These are phyloP conservation scores for carrot (Daucus carota) DNA, from an alignment of 129 eudicot species.

Conservation along the genomic window DH1_v3.0 NC_030384.2:27321501-27322000, in stretches of 20 bases:
- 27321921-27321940: slow-evolving; percentile 7
- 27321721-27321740: not conserved
- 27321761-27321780: not conserved
- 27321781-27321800: not conserved
- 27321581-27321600: not conserved
- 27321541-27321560: not conserved
- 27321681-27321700: not conserved
- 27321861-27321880: too few species aligned
- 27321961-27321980: not conserved
- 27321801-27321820: not conserved
- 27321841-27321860: not conserved
- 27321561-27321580: not conserved
- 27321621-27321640: not conserved
- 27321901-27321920: not conserved
- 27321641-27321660: not conserved
- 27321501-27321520: too few species aligned
- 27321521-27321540: not conserved
- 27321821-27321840: not conserved
- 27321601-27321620: not conserved
- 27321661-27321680: not conserved
- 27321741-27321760: not conserved
- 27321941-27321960: slow-evolving; percentile 4
- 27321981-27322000: not conserved
- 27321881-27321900: not conserved
- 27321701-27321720: not conserved